Base-by-base conservation (phyloP, 306 rosid species). In the Vicia sativa region DNA sequence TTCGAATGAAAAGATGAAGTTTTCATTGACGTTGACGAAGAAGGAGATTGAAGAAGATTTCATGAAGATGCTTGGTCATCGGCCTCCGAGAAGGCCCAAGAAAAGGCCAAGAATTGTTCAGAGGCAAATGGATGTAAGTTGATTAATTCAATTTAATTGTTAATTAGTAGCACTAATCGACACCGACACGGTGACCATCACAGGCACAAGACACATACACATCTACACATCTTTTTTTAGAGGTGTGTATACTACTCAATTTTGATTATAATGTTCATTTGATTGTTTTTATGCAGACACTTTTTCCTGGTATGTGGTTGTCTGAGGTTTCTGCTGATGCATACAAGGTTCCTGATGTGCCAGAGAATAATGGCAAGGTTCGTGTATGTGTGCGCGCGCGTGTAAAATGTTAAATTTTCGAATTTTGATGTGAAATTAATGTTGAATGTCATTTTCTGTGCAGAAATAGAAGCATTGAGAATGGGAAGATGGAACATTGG, bases 41-140 rank as follows among this genome's bases (percentile, higher is more conserved):
- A 84, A 82, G 70, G 99, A 90, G 86, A 74, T 93, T 76, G 99
- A 88, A 12, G 97, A 88, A 11, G 99, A 93, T 85, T 93, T 83
- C 77, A 67, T 84, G 75, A 76, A 12, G 65, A 18, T 93, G 55
- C 1, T 87, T 66, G 90, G 89, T 53, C 90, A 82, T 66, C 71
- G 87, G 49, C 97, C 96, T 7, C 89, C 84, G 13, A 84, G 99
- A 50, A 77, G 95, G 71, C 99, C 97, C 35, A 85, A 85, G 74
- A 86, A 73, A 78, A 75, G 95, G 11, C 78, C 80, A 35, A 88
- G 86, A 46, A 74, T 6, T 37, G 85, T 87, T 7, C 97, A 88
- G 82, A 90, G 49, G 66, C 83, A 84, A 75, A 48, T 92, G 79
- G 97, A 92, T 67, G 97, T 87, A 77, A 76, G 89, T 60, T 4